A percentile compares a stretch with the other conserved stretches of the same genome.
Evolutionary conservation across 1,284 basidiomycete species (phyloP).

Genomic region (Lentinula novae-zelandiae): DNA sequence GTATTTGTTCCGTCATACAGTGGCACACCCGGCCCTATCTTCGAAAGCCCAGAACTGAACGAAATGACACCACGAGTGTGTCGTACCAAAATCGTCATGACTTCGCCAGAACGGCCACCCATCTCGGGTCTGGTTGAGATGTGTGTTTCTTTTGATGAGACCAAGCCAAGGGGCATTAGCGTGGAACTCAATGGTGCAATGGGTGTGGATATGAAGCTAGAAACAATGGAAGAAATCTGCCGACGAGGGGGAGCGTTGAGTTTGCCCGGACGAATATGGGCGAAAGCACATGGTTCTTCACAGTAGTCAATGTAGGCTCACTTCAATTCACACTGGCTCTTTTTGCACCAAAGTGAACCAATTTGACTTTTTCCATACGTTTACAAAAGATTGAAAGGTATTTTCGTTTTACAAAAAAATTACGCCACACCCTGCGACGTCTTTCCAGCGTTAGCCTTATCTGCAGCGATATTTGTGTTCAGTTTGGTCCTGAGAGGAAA

Average conservation of each 20-base stretch:
- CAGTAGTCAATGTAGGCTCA: neutral
- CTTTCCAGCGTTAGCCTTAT: constrained; percentile 28
- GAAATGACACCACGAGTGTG: constrained; percentile 29
- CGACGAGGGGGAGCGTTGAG: constrained; percentile 48
- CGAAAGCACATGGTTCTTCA: constrained; percentile 21
- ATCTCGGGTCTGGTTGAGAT: constrained; percentile 59
- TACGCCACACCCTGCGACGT: constrained; percentile 29
- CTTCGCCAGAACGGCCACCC: constrained; percentile 54
- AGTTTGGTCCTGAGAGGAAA: constrained; percentile 27
- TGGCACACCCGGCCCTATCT: constrained; percentile 35
- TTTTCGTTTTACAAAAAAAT: neutral
- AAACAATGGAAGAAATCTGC: constrained; percentile 46
- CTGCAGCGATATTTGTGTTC: constrained; percentile 32
- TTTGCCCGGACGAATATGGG: constrained; percentile 44
- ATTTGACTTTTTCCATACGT: neutral
- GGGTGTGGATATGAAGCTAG: constrained; percentile 46
- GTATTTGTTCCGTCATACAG: constrained; percentile 42
- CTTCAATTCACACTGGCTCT: neutral
- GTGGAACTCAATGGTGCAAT: constrained; percentile 55
- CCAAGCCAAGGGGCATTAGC: constrained; percentile 43
- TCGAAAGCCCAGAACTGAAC: constrained; percentile 35
- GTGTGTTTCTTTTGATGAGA: constrained; percentile 48
- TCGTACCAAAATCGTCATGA: constrained; percentile 45
- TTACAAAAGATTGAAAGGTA: neutral
- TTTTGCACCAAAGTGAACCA: neutral